phyloP scores from a whole-genome alignment of 2,329 filamentous ascomycete species.

The Aspergillus sp. region DNA sequence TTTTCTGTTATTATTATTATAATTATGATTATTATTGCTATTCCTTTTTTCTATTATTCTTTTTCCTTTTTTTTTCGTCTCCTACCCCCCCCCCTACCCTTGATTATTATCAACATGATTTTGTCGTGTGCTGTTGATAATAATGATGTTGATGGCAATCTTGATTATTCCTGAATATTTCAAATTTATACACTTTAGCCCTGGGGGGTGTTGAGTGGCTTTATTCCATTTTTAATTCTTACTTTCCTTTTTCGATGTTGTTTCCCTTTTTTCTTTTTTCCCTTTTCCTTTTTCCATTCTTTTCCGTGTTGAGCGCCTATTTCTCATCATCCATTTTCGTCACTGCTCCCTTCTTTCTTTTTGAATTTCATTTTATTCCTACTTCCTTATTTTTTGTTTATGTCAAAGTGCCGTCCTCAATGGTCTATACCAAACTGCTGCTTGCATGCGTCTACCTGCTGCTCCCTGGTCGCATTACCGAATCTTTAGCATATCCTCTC shows the following conservation, averaged over 20 bases:
- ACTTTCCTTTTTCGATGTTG: not conserved
- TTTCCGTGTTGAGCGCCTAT: not conserved
- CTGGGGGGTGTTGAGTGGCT: not conserved
- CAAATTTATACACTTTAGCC: no score
- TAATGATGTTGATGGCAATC: no score
- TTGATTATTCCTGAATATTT: no score
- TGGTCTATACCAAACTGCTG: conserved; percentile 26
- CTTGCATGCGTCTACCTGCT: conserved; percentile 30
- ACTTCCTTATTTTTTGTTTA: not conserved
- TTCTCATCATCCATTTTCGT: not conserved
- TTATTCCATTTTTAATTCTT: not conserved
- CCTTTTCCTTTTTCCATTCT: not conserved
- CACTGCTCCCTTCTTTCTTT: conserved; percentile 14
- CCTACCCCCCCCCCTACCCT: no score
- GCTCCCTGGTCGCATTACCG: conserved; percentile 15
- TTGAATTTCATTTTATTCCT: conserved; percentile 5
- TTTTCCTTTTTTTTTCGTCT: not conserved
- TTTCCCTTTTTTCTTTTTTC: not conserved
- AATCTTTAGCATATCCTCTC: conserved; percentile 14
- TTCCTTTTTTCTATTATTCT: not conserved
- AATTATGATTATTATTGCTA: not conserved
- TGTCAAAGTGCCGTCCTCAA: conserved; percentile 5
- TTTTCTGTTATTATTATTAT: not conserved
- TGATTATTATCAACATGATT: no score
- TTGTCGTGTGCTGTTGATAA: no score